Evolutionary conservation across 208 protist species (phyloP), one percentile per base, ranked within the genome.

Genomic region (Leishmania aethiopica): DNA sequence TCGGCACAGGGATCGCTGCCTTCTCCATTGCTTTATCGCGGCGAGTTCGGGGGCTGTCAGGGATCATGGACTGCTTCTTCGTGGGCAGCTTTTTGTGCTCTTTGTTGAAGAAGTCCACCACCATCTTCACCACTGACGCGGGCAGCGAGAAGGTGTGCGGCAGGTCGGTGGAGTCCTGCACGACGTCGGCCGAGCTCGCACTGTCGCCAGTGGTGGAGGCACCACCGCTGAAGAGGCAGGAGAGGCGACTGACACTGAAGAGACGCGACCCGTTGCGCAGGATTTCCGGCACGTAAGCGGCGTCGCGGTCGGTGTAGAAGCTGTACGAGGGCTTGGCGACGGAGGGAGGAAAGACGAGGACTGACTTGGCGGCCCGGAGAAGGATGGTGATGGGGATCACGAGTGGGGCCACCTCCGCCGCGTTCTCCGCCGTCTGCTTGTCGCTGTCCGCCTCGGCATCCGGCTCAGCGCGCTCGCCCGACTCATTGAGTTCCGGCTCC

Each of bases 201-300:
- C 77, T 80, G 66, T 88, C 66, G 42, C 78, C 77, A 11, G 66
- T 66, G 42, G 19, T 55, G 32, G 77, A 79, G 10, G 79, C 37
- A 13, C 49, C 49, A 28, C 37, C 40, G 7, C 66, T 71, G 42
- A 77, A 71, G n/a, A 77, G 42, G 47, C 62, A 45, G 28, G 87
- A 82, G 77, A 84, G 79, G 53, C 88, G 88, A 19, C 86, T 84
- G 47, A 96, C 81, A 80, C 87, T 91, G 80, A 96, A 86, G 59
- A 91, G 86, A 6, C 93, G 90, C 17, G 91, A 95, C 42, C 93
- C 93, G 67, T 91, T 88, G 47, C 93, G 91, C 77, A 96, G 83
- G 49, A 90, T 88, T 0, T 88, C 81, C 6, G 93, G 91, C 64
- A 96, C 90, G 84, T 94, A 96, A 45, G 90, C 86, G 55, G 84